Evolutionary conservation across 2,329 filamentous ascomycete species (phyloP), one percentile per base, ranked within the genome.

Genomic region (Arthrobotrys megalospora): DNA sequence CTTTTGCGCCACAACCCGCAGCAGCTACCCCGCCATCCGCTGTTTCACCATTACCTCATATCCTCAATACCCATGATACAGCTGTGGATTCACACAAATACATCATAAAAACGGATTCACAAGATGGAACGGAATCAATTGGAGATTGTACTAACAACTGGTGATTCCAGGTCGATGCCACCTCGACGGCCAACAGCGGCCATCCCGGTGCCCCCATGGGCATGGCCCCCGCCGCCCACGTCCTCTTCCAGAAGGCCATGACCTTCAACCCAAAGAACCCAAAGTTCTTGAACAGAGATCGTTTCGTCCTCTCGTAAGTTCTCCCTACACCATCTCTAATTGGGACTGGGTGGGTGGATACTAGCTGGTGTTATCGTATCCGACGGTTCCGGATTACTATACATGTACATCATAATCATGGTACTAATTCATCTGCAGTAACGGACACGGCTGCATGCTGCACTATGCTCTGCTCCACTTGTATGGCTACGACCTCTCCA

Each of bases 181-280:
- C 94, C 84, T 91, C 91, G 86, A 89, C 92, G 86, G 93, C 95
- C 85, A 98, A 98, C 90, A 97, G 95, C 81, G 96, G 96, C 85
- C 96, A 99, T 88, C 96, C 96, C 84, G 96, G 96, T 89, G 96
- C 96, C 86, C 96, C 96, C 84, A 99, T 99, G 96, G 91, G 90
- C 85, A 89, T 98, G 93, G 96, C 96, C 84, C 95, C 96, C 80
- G 91, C 94, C 84, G 91, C 96, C 86, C 96, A 98, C 89, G 93
- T 98, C 84, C 90, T 99, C 81, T 99, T 93, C 88, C 97, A 97
- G 90, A 96, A 96, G 87, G 96, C 97, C 89, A 93, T 99, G 93
- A 96, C 88, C 86, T 99, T 97, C 90, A 99, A 98, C 91, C 96
- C 96, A 83, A 96, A 97, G 91, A 97, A 97, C 90, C 93, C 96